Base-by-base conservation (phyloP, 192 early-diverging fungal genomes). In the Umbelopsis ramanniana region DNA sequence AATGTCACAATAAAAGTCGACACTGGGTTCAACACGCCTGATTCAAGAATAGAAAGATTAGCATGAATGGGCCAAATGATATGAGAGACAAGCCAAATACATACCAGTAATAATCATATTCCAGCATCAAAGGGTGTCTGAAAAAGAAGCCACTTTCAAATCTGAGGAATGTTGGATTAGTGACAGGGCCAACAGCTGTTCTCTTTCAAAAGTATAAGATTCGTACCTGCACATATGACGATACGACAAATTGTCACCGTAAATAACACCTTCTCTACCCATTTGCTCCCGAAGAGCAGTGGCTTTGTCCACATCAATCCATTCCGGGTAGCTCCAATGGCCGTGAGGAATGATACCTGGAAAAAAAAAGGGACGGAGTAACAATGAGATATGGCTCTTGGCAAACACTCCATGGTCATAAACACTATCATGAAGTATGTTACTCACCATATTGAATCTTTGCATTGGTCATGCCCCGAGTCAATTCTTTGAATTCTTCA, bases 81-180 rank as follows among this genome's bases (percentile, higher is more conserved):
- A 22, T 23, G 11, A 5, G 21, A 29, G 21, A 57, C 15, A 57
- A 33, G 1, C 26, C 11, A 72, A 19, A 6, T 1, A 45, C 47
- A 46, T 45, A 66, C 93, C 94, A 95, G 82, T 93, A 95, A 73
- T 85, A 95, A 23, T 93, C 89, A 73, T 85, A 92, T 70, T 89
- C 68, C 22, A 83, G 74, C 60, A 90, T 80, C 6, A 95, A 77
- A 37, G 87, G 87, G 69, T 95, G 93, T 19, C 86, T 80, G 72
- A 84, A 93, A 68, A 95, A 92, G 71, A 89, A 95, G 19, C 93
- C 93, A 17, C 91, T 93, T 60, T 91, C 81, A 60, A 81, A 87
- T 66, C 82, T 79, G 67, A 3, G 15, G 35, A 37, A 76, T 57
- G 9, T 23, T 69, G 21, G 45, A 3, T 17, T 60, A 63, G 11